Evolutionary conservation across 2,329 filamentous ascomycete species (phyloP), one percentile per base, ranked within the genome.

Genomic region (Aspergillus nomiae): DNA sequence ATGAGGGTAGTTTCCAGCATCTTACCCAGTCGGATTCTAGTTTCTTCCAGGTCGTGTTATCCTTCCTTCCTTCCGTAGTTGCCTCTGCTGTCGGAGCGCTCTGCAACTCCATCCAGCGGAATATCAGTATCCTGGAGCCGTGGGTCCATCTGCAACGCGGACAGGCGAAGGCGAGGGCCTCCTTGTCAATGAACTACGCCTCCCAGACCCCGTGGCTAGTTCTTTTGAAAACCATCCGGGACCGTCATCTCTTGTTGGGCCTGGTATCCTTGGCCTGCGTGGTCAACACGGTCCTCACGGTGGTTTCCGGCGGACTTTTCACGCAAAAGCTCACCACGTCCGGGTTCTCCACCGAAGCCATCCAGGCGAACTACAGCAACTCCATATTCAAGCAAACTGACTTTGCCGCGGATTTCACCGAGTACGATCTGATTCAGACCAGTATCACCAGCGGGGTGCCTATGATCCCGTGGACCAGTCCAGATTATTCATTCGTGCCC

Each of bases 61-160:
- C 74, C 3, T 70, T 76, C 26, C 58, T 76, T 4, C 74, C 74
- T 10, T 75, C 74, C 1, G 60, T 76, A 12, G 71, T 76, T 4
- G 74, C 74, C 1, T 76, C 74, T 2, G 69, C 71, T 0, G 74
- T 76, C 1, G 72, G 71, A 10, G 69, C 74, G 5, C 61, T 76
- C 7, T 76, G 74, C 59, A 74, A 69, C 1, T 76, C 74, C 0
- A 76, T 76, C 41, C 71, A 76, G 41, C 73, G 74, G 4, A 75
- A 76, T 26, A 64, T 76, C 30, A 75, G 71, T 24, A 71, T 76
- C 8, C 67, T 76, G 12, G 74, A 76, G 61, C 74, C 74, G 2
- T 76, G 74, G 74, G 74, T 76, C 8, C 74, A 76, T 32, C 68
- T 76, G 4, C 74, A 76, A 46, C 68, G 73, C 2, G 74, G 74